Evolutionary conservation across 1,139 yeast genomes (phyloP).

Genomic region (Lodderomyces elongisporus): DNA sequence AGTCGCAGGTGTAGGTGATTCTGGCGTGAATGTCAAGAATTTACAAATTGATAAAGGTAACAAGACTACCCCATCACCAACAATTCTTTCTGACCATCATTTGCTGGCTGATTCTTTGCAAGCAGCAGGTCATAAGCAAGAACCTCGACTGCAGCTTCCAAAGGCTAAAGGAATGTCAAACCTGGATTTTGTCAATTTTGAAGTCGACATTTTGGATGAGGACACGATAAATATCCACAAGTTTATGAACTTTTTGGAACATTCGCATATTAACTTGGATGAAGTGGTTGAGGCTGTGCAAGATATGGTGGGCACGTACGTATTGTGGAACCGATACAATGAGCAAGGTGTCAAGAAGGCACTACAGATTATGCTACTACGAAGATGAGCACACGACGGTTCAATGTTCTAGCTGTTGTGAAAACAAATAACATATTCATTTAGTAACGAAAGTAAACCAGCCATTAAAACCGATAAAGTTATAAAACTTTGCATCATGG

Average conservation of each 20-base stretch:
- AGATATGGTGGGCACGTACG: conserved; percentile 73
- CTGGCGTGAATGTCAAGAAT: background rate
- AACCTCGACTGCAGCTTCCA: conserved; percentile 3
- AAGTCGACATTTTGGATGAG: conserved; percentile 26
- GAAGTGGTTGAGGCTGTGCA: conserved; percentile 78
- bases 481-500: no score
- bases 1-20: no score
- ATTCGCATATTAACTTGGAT: conserved; percentile 70
- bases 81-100: background rate
- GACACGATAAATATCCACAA: conserved; percentile 43
- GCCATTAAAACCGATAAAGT: no score
- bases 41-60: background rate
- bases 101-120: background rate
- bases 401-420: no score
- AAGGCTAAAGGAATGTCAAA: background rate
- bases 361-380: conserved; percentile 37
- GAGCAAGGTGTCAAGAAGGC: conserved; percentile 47
- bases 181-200: conserved; percentile 9
- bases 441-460: no score
- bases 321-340: conserved; percentile 79
- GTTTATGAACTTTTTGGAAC: conserved; percentile 64
- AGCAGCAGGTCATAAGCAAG: background rate
- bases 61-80: no score
- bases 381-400: conserved; percentile 17
- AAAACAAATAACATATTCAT: no score